Evolutionary conservation across 441 rosid species (phyloP), one percentile per base, ranked within the genome.

Genomic region (Corymbia calophylla): DNA sequence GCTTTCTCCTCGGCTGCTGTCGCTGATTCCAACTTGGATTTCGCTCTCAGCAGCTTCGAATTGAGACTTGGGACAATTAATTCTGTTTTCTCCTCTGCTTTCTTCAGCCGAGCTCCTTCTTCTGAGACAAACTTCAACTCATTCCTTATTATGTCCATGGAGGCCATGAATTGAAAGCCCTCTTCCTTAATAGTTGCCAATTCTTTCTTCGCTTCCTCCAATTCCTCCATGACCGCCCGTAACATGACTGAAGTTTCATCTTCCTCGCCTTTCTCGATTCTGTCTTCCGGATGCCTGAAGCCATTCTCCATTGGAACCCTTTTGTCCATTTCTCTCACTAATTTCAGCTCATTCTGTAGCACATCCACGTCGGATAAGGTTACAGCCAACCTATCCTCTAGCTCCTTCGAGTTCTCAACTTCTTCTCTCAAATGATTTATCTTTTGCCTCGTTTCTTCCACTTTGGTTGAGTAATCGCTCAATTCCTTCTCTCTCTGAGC

Each of bases 21-120:
- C 2, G 91, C 95, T 14, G 94, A 88, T 93, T 95, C 97, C 88
- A 95, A 54, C 90, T 93, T 93, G 77, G 93, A 92, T 91, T 96
- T 98, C 27, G 93, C 97, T 90, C 95, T 93, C n/a, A 97, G 96
- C 90, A 97, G 93, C 95, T 98, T 97, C 6, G 97, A 89, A 55
- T 96, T 94, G 88, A 96, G 95, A 80, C 88, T 95, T 89, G 93
- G 94, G 86, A 94, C 93, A 35, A 91, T 93, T 11, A 62, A n/a
- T 87, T 96, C 96, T 12, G 92, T 88, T 89, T 93, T 96, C 86
- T 89, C 93, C 88, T 94, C 95, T 1, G 91, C 87, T 92, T 92
- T 94, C 88, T 93, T 92, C 58, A 93, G 88, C 91, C 89, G 89
- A 51, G 91, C 81, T 53, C 93, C 92, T 93, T 96, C 99, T 91